Base-by-base conservation (phyloP, 2,329 filamentous ascomycete genomes). In the Microsporum ferrugineum region DNA sequence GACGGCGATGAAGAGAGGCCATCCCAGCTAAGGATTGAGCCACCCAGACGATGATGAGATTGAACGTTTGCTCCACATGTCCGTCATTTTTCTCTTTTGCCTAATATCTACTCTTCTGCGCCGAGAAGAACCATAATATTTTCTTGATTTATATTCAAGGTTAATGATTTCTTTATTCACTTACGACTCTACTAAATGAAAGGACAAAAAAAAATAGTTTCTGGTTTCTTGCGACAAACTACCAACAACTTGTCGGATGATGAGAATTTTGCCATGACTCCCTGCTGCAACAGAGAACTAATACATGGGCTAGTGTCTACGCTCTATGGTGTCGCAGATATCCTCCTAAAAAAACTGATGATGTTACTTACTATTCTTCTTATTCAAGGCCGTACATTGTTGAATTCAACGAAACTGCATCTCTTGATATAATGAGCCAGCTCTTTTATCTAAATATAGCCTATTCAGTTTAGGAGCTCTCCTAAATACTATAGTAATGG, bases 1-100 rank as follows among this genome's bases (percentile, higher is more conserved):
- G 71, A 73, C n/a, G 73, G 74, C n/a, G 73, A 76, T 38, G 70
- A 72, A n/a, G 45, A 51, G 4, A 33, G 12, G 23, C 12, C 23
- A 14, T 31, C 45, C 23, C 45, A 51, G 45, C 45, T 51, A 12
- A 7, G 45, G 12, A 7, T 51, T 29, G 45, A 51, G 10, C 45
- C 45, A 12, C 45, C 45, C 10, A 31, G 45, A 51, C 45, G 45
- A 51, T 51, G 8, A 51, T 14, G 23, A 51, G 14, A 4, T n/a
- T 23, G 43, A 47, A 12, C 2, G 14, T 23, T 27, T n/a, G 23
- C 23, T 27, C 17, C 43, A 47, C 23, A 12, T 12, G 2, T 43
- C 43, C 23, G 23, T 29, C 43, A 23, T 23, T 47, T 14, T 12
- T 29, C 12, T 29, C 2, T 12, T 14, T 51, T 2, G 12, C 12